Conservation (phyloP, 2,329 filamentous ascomycete species). For the Cercospora sojina region DNA sequence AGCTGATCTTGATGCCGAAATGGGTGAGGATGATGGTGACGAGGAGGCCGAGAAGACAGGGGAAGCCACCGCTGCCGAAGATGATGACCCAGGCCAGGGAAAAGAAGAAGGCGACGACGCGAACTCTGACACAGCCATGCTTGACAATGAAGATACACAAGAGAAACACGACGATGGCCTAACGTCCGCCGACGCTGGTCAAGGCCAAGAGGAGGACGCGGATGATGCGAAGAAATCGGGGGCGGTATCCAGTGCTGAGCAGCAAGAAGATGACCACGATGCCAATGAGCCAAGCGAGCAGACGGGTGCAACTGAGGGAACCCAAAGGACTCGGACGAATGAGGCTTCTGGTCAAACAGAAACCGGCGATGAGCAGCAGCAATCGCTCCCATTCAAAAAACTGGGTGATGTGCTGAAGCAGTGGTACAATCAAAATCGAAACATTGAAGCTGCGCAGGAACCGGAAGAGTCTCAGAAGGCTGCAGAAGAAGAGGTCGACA, state of each 20-base stretch:
- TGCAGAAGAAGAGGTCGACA: slow-evolving; percentile 54
- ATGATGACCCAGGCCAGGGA: slow-evolving; percentile 39
- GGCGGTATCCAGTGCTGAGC: slow-evolving; percentile 44
- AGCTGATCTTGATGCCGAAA: slow-evolving; percentile 28
- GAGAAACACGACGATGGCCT: slow-evolving; percentile 49
- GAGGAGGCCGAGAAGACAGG: slow-evolving; percentile 30
- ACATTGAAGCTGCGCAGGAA: slow-evolving; percentile 64
- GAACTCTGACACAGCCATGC: slow-evolving; percentile 47
- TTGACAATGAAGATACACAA: slow-evolving; percentile 34
- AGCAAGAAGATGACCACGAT: slow-evolving; percentile 27
- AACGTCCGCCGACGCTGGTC: slow-evolving; percentile 45
- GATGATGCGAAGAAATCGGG: slow-evolving; percentile 40
- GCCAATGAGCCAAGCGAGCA: slow-evolving; percentile 28
- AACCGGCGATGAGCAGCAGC: slow-evolving; percentile 17
- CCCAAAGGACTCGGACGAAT: slow-evolving; percentile 22
- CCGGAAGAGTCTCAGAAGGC: slow-evolving; percentile 54
- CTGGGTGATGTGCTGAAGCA: slow-evolving; percentile 88
- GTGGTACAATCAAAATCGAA: slow-evolving; percentile 84
- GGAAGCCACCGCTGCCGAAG: slow-evolving; percentile 32
- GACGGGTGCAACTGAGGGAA: slow-evolving; percentile 29
- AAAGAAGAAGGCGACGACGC: slow-evolving; percentile 41
- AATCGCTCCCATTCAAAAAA: slow-evolving; percentile 80
- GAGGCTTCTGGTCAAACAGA: slow-evolving; percentile 23
- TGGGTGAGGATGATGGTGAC: slow-evolving; percentile 24
- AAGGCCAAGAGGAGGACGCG: slow-evolving; percentile 42